phyloP scores from a whole-genome alignment of 352 stramenopile species.

The Albugo candida region DNA sequence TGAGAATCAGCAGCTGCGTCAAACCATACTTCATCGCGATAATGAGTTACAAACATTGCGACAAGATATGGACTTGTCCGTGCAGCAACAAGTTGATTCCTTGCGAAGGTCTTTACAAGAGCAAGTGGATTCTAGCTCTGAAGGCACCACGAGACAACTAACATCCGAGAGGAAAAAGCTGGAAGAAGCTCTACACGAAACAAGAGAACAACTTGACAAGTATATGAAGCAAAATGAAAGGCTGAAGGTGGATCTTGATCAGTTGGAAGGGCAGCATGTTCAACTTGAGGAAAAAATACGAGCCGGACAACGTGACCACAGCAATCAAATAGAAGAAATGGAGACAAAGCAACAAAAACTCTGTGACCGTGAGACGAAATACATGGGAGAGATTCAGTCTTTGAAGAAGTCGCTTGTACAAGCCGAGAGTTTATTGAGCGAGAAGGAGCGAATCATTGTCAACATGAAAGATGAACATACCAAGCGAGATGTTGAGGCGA shows the following conservation, averaged over 20 bases:
- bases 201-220: too few relatives aligned
- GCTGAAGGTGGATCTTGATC: slow-evolving; percentile 9
- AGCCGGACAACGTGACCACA: slow-evolving; percentile 16
- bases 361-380: slow-evolving; percentile 10
- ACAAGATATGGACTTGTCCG: too few relatives aligned
- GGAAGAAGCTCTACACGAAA: too few relatives aligned
- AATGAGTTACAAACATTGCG: too few relatives aligned
- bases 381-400: slow-evolving; percentile 28
- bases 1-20: too few relatives aligned
- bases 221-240: too few relatives aligned
- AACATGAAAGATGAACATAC: slow-evolving; percentile 22
- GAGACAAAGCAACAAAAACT: slow-evolving; percentile 24
- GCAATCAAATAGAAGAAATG: slow-evolving; percentile 26
- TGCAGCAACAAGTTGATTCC: too few relatives aligned
- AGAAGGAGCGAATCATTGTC: slow-evolving; percentile 20
- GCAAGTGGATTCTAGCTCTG: too few relatives aligned
- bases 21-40: too few relatives aligned
- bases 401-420: slow-evolving; percentile 2
- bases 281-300: slow-evolving; percentile 43
- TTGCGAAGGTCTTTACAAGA: too few relatives aligned
- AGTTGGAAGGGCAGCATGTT: slow-evolving; percentile 21
- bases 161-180: too few relatives aligned
- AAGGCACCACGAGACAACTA: too few relatives aligned
- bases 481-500: slow-evolving; percentile 27
- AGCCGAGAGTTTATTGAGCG: not conserved